Evolutionary conservation across 768 basidiomycete species (phyloP), one percentile per base, ranked within the genome.

Genomic region (Mycena polygramma): DNA sequence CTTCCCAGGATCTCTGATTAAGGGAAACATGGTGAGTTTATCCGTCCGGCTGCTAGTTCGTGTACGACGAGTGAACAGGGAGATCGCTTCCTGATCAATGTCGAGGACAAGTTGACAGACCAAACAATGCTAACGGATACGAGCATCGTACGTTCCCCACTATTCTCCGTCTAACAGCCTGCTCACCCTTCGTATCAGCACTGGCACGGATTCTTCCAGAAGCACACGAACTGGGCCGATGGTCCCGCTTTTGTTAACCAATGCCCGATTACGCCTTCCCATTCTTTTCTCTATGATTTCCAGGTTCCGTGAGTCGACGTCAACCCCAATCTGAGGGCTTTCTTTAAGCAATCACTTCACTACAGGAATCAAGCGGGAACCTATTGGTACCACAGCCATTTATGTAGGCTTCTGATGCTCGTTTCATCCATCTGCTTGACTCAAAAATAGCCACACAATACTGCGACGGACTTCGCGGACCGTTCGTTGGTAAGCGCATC

Each of bases 61-160:
- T 17, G 0, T 74, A 79, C n/a, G 22, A 57, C 46, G 26, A 11
- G 20, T 20, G 3, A 4, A n/a, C 83, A 66, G 65, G 57, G 65
- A 52, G 65, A 66, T 17, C 63, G 46, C 43, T 83, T 85, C 66
- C 48, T 65, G 37, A 70, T 87, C 57, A 81, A 83, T 43, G 82
- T 87, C 30, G 69, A 77, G 22, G 81, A 87, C 57, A 30, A 69
- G 35, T 77, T 87, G n/a, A 76, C 73, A 2, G 82, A 87, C 26
- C 69, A 79, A 4, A 74, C 78, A 1, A 83, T 85, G 84, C 67
- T 79, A 20, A 77, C 75, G 37, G 75, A 71, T 2, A 86, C 83
- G 48, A 81, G 79, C 9, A 79, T 87, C 39, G 86, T 86, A 53
- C 62, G 81, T 66, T 2, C 8, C 7, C 26, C 17, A 13, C 26